Conservation (phyloP, 2,329 filamentous ascomycete species). For the Phoma sp. region DNA sequence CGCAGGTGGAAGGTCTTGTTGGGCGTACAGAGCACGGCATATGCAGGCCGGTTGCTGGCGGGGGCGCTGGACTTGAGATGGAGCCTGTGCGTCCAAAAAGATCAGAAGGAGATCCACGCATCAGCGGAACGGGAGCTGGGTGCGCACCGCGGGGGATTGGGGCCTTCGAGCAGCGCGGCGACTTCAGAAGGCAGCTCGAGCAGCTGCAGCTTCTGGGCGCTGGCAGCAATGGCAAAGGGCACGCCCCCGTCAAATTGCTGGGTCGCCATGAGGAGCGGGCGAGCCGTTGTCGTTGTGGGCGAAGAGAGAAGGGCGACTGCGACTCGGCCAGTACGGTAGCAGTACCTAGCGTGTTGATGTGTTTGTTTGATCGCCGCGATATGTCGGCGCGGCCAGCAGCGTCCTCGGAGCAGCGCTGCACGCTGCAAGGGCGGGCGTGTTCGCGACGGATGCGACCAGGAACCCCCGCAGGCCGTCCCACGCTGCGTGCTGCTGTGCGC, state of each 20-base stretch:
- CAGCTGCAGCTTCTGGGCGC: constrained; percentile 62
- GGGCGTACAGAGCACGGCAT: constrained; percentile 65
- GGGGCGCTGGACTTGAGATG: constrained; percentile 44
- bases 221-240: constrained; percentile 51
- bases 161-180: constrained; percentile 58
- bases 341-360: constrained; percentile 3
- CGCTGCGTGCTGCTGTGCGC: constrained; percentile 25
- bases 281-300: constrained; percentile 4
- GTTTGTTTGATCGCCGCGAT: constrained; percentile 15
- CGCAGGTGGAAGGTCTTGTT: constrained; percentile 64
- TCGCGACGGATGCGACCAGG: not conserved
- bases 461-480: constrained; percentile 18
- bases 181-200: constrained; percentile 66
- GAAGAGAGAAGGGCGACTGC: not conserved
- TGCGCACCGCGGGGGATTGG: constrained; percentile 53
- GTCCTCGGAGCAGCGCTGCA: not conserved
- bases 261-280: constrained; percentile 48
- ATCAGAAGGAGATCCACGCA: constrained; percentile 31
- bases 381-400: not conserved
- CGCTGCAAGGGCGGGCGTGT: constrained; percentile 11
- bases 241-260: constrained; percentile 50
- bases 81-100: constrained; percentile 35
- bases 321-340: not conserved
- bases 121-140: constrained; percentile 26
- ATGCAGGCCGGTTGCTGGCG: constrained; percentile 43